Conservation (phyloP, 2,329 filamentous ascomycete genomes). For the Aspergillus hiratsukae region DNA sequence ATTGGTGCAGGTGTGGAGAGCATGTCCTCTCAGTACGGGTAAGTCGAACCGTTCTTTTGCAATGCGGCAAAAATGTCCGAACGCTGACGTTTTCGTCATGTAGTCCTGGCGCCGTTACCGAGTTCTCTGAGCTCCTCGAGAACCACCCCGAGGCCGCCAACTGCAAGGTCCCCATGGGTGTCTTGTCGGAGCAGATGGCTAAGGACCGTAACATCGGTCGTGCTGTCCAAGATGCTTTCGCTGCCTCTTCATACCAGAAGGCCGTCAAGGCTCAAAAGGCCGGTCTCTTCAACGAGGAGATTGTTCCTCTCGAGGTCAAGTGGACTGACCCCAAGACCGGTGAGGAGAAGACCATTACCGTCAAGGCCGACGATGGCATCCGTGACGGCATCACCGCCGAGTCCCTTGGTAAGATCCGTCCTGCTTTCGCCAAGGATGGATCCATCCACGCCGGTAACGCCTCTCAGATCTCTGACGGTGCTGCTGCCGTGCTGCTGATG, state of each 20-base stretch:
- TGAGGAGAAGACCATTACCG: conserved; percentile 76
- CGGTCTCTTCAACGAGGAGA: conserved; percentile 92
- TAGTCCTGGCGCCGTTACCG: conserved; percentile 76
- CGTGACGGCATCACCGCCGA: conserved; percentile 80
- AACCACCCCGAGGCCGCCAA: conserved; percentile 76
- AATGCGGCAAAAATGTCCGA: neutral
- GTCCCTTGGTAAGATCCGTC: conserved; percentile 81
- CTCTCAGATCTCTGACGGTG: conserved; percentile 91
- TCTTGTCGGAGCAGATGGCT: conserved; percentile 91
- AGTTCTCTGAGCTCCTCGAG: conserved; percentile 89
- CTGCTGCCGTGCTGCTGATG: conserved; percentile 93
- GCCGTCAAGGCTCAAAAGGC: conserved; percentile 76
- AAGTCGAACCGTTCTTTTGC: conserved; percentile 28
- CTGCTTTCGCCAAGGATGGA: conserved; percentile 87
- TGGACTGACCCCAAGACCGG: conserved; percentile 87
- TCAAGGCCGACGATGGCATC: conserved; percentile 82
- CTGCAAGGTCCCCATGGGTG: conserved; percentile 97
- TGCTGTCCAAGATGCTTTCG: conserved; percentile 81
- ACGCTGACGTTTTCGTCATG: neutral
- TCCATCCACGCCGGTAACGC: conserved; percentile 96
- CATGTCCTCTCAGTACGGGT: conserved; percentile 92
- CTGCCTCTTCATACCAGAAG: conserved; percentile 88
- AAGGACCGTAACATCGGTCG: conserved; percentile 72
- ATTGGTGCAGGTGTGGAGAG: conserved; percentile 94
- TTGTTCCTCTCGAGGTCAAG: conserved; percentile 78